Conservation (phyloP, 2,329 filamentous ascomycete species). For the Diaporthe vaccinii region DNA sequence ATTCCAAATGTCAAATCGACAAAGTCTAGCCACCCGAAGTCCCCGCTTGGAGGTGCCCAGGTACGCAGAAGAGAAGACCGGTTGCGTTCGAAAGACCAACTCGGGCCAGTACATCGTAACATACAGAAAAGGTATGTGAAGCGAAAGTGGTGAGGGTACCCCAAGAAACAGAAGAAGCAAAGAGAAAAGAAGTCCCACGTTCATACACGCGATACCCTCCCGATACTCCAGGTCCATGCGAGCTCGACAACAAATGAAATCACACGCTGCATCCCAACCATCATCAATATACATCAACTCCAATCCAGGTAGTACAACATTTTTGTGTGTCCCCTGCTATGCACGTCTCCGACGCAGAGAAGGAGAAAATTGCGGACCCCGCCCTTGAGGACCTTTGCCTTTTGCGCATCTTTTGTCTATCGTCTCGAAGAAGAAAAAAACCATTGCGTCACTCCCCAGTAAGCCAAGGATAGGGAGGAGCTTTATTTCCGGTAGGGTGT, state of each 20-base stretch:
- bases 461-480: neutral
- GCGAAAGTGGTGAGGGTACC: constrained; percentile 23
- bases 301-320: constrained; percentile 16
- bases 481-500: constrained; percentile 29
- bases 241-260: constrained; percentile 10
- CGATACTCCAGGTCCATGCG: constrained; percentile 17
- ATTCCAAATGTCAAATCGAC: neutral
- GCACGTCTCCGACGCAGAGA: neutral
- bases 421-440: neutral
- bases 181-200: neutral
- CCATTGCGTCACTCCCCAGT: neutral
- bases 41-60: constrained; percentile 29
- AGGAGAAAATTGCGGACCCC: neutral
- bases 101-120: neutral
- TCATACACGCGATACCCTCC: constrained; percentile 32
- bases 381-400: constrained; percentile 11
- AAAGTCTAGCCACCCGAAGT: constrained; percentile 15
- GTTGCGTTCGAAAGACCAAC: neutral
- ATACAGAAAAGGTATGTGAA: neutral
- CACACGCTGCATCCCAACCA: constrained; percentile 5
- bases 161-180: constrained; percentile 7
- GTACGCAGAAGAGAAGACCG: constrained; percentile 27
- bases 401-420: neutral
- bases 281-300: constrained; percentile 22
- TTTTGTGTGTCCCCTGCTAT: constrained; percentile 28